A percentile compares a stretch with the other conserved stretches of the same genome.
phyloP scores from a whole-genome alignment of 2,329 filamentous ascomycete genomes.

The Epichloe gansuensis region DNA sequence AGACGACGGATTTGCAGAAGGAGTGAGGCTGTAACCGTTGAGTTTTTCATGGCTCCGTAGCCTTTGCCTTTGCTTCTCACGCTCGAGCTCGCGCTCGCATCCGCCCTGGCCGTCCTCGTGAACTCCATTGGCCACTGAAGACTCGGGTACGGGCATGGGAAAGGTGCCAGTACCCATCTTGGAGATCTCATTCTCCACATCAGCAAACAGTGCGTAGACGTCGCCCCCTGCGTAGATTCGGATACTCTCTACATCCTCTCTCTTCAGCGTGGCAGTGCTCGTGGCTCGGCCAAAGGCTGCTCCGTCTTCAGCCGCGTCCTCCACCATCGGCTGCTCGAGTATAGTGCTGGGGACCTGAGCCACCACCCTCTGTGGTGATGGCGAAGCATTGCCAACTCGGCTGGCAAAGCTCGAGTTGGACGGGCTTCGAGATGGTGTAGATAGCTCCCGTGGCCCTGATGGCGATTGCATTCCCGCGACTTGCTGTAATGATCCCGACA shows the following conservation, averaged over 20 bases:
- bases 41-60: conserved; percentile 40
- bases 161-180: conserved; percentile 19
- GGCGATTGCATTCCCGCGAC: conserved; percentile 27
- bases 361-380: conserved; percentile 38
- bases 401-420: conserved; percentile 10
- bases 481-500: conserved; percentile 29
- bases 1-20: conserved; percentile 11
- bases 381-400: conserved; percentile 24
- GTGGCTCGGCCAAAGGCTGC: conserved; percentile 14
- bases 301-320: conserved; percentile 22
- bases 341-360: conserved; percentile 45
- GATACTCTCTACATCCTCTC: conserved; percentile 47
- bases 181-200: conserved; percentile 42
- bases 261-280: conserved; percentile 15
- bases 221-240: conserved; percentile 55
- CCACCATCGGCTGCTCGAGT: conserved; percentile 35
- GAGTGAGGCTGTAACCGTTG: conserved; percentile 16
- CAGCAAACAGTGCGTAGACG: conserved; percentile 51
- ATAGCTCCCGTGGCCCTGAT: conserved; percentile 28
- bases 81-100: neutral
- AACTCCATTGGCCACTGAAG: no score
- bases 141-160: neutral
- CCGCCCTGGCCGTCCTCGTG: neutral
- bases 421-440: conserved; percentile 29
- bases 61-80: conserved; percentile 34